A percentile compares a stretch with the other conserved stretches of the same genome.
phyloP scores from a whole-genome alignment of 805 yeast genomes.

The Myxozyma udenii region DNA sequence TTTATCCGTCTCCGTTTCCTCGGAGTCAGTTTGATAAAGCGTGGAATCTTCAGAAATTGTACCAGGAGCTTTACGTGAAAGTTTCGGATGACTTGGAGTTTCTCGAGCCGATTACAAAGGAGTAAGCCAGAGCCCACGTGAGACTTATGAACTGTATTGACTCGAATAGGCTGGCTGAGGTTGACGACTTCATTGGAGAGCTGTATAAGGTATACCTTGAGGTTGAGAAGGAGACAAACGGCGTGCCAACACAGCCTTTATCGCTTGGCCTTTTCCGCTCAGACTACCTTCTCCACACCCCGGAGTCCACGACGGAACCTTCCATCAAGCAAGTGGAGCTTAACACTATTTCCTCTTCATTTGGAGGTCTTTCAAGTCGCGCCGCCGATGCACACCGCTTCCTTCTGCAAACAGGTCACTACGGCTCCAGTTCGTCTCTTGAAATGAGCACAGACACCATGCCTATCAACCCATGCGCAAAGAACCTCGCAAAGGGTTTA shows the following conservation, averaged over 20 bases:
- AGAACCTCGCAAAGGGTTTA: slow-evolving; percentile 63
- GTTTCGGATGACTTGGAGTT: slow-evolving; percentile 60
- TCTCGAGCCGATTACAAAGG: slow-evolving; percentile 55
- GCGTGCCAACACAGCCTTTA: slow-evolving; percentile 58
- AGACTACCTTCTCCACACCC: slow-evolving; percentile 71
- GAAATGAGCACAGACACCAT: slow-evolving; percentile 38
- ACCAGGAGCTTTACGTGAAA: slow-evolving; percentile 70
- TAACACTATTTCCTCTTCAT: slow-evolving; percentile 92
- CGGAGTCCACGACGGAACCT: slow-evolving; percentile 40
- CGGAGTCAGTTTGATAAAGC: slow-evolving; percentile 63
- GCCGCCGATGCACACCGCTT: slow-evolving; percentile 73
- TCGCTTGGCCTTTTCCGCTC: slow-evolving; percentile 84
- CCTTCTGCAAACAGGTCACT: slow-evolving; percentile 28
- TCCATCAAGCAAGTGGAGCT: slow-evolving; percentile 90
- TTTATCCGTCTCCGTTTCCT: slow-evolving; percentile 89
- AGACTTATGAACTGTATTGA: neutral
- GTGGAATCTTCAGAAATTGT: slow-evolving; percentile 58
- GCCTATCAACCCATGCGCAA: slow-evolving; percentile 66
- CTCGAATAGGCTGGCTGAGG: slow-evolving; percentile 53
- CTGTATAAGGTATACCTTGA: slow-evolving; percentile 56
- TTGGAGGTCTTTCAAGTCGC: slow-evolving; percentile 83
- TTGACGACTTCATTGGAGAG: slow-evolving; percentile 72
- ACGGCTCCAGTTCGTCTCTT: neutral
- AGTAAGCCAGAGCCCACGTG: slow-evolving; percentile 29
- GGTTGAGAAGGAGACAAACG: slow-evolving; percentile 44